A percentile compares a stretch with the other conserved stretches of the same genome.
Conservation (phyloP, 495 filamentous ascomycete genomes). For the Echria macrotheca region DNA sequence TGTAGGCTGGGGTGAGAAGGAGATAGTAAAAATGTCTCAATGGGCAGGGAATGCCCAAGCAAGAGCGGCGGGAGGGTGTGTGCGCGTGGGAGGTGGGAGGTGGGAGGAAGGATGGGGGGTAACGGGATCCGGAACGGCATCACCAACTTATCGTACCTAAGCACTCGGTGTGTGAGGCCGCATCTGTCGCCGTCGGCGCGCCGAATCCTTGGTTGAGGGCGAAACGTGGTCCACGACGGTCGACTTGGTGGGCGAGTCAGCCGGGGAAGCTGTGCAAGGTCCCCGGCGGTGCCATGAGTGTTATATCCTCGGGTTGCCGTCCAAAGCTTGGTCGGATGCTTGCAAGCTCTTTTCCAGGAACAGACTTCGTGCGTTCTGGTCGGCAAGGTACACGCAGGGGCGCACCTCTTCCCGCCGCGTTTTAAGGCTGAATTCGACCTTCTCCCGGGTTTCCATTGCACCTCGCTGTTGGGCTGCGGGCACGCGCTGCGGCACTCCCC, state of each 20-base stretch:
- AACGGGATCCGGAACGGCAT: neutral
- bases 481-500: too few species aligned
- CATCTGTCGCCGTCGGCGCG: neutral
- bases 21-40: conserved; percentile 20
- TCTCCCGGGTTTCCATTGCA: neutral
- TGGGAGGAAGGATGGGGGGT: neutral
- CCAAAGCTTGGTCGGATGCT: neutral
- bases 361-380: neutral
- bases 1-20: conserved; percentile 1
- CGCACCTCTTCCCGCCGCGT: neutral
- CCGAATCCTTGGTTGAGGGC: neutral
- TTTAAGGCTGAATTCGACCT: conserved; percentile 3
- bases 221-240: neutral
- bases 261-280: neutral
- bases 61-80: neutral
- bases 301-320: neutral
- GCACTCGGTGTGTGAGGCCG: neutral
- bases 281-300: neutral
- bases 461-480: too few species aligned
- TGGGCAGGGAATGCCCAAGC: neutral
- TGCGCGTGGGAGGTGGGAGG: conserved; percentile 4
- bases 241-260: neutral
- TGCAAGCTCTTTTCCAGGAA: neutral
- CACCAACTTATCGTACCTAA: neutral
- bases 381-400: neutral